A percentile compares a stretch with the other conserved stretches of the same genome.
Evolutionary conservation across 139 green algal genomes (phyloP).

Genomic region (Coelastrella sp.): DNA sequence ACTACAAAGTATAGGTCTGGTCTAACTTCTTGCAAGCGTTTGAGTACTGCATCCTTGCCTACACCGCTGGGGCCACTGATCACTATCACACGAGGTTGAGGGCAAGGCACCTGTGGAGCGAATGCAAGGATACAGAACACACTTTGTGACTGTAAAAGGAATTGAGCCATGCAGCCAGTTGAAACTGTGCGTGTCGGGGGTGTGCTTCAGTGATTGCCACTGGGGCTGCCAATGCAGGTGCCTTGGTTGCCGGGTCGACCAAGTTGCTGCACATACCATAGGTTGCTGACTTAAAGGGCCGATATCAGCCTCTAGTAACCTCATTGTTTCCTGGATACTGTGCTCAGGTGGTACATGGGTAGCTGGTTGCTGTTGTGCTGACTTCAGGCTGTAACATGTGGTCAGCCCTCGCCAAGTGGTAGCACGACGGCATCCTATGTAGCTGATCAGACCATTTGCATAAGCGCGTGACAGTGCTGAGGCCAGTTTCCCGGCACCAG

Average conservation of each 20-base stretch:
- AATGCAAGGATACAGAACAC: neutral
- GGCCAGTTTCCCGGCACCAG: neutral
- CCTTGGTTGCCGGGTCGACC: no score
- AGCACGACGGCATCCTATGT: neutral
- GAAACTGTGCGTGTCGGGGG: no score
- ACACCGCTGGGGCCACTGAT: conserved; percentile 94
- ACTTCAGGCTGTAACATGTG: neutral
- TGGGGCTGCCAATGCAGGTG: no score
- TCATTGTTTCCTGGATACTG: conserved; percentile 12
- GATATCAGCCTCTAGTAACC: conserved; percentile 20
- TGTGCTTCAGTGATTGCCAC: no score
- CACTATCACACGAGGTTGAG: conserved; percentile 81
- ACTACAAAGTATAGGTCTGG: conserved; percentile 95
- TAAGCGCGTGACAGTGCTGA: neutral
- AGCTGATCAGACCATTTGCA: neutral
- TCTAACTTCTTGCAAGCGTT: conserved; percentile 70
- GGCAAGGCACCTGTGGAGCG: conserved; percentile 62
- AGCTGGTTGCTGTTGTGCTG: conserved; percentile 4
- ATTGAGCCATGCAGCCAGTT: no score
- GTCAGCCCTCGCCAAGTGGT: neutral
- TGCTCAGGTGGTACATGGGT: neutral
- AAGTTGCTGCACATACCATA: conserved; percentile 12
- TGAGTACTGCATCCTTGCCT: conserved; percentile 95
- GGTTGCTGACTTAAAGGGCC: conserved; percentile 16
- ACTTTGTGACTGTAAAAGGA: neutral